Conservation (phyloP, 495 filamentous ascomycete genomes). For the Cercophora scortea region DNA sequence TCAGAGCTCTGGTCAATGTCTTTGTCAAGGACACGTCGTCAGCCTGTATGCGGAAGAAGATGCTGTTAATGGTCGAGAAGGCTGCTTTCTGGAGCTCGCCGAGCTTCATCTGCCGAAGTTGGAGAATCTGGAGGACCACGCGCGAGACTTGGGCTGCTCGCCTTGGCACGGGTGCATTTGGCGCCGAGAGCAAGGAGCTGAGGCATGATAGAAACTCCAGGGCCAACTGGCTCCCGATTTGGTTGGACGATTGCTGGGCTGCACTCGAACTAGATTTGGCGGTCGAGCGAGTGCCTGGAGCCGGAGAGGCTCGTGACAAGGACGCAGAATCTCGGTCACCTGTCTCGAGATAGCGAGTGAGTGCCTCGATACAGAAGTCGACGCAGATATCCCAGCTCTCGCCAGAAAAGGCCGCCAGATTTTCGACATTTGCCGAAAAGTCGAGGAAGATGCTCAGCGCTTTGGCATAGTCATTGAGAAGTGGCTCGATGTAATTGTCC, state of each 20-base stretch:
- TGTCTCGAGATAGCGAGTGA: constrained; percentile 35
- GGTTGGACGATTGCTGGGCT: constrained; percentile 7
- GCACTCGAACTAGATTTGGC: constrained; percentile 22
- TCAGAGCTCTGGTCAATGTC: constrained; percentile 46
- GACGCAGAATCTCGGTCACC: constrained; percentile 24
- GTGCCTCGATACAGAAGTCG: constrained; percentile 56
- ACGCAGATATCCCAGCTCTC: constrained; percentile 62
- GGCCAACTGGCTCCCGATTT: constrained; percentile 23
- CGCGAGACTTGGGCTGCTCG: constrained; percentile 50
- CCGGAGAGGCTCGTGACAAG: constrained; percentile 31
- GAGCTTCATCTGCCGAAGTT: constrained; percentile 45
- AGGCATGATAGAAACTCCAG: constrained; percentile 62
- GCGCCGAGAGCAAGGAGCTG: constrained; percentile 51
- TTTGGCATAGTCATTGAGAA: constrained; percentile 73
- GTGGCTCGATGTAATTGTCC: constrained; percentile 59
- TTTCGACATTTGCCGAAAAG: constrained; percentile 69
- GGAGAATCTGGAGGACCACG: constrained; percentile 54
- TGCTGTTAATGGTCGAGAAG: constrained; percentile 65
- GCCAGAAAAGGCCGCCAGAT: constrained; percentile 42
- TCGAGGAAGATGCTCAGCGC: constrained; percentile 61
- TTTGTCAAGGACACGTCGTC: constrained; percentile 58
- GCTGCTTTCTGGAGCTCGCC: constrained; percentile 60
- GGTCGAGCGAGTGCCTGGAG: constrained; percentile 15
- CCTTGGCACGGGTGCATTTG: constrained; percentile 63
- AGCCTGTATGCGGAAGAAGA: constrained; percentile 56